phyloP scores from a whole-genome alignment of 2,329 filamentous ascomycete species.

The Calonectria hongkongensis region DNA sequence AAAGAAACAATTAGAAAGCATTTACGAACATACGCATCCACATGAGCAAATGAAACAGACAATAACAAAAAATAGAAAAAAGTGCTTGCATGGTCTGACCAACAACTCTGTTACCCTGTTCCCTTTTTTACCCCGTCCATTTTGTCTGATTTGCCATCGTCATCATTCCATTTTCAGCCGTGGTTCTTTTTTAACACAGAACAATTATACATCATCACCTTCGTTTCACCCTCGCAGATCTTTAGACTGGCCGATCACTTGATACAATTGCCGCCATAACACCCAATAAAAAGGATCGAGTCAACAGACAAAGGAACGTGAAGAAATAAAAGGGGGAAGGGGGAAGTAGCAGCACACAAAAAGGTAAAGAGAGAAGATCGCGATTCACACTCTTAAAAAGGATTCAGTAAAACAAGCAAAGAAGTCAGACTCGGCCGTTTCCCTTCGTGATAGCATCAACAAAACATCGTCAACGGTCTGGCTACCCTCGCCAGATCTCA shows the following conservation, averaged over 20 bases:
- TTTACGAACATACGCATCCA: constrained; percentile 25
- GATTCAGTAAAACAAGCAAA: constrained; percentile 43
- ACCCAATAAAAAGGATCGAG: constrained; percentile 18
- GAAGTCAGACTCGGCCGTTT: constrained; percentile 45
- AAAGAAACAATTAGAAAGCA: constrained; percentile 15
- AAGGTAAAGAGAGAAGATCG: constrained; percentile 31
- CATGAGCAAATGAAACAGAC: constrained; percentile 32
- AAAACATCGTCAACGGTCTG: constrained; percentile 56
- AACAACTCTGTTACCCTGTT: not conserved
- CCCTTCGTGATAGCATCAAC: constrained; percentile 51
- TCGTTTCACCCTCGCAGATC: constrained; percentile 13
- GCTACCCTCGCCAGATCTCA: constrained; percentile 52
- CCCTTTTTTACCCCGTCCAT: constrained; percentile 8
- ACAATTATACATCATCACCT: constrained; percentile 21
- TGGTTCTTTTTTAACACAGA: constrained; percentile 16
- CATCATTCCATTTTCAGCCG: constrained; percentile 29
- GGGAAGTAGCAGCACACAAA: constrained; percentile 21
- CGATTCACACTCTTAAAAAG: constrained; percentile 43
- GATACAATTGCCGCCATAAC: constrained; percentile 15
- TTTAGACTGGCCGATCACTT: constrained; percentile 23
- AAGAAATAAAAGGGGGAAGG: constrained; percentile 30
- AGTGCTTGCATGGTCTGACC: constrained; percentile 28
- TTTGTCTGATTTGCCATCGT: constrained; percentile 22
- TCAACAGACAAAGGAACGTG: constrained; percentile 20
- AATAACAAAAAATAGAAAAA: constrained; percentile 29